Evolutionary conservation across 306 rosid species (phyloP).

Genomic region (Vigna reflexopilosa): DNA sequence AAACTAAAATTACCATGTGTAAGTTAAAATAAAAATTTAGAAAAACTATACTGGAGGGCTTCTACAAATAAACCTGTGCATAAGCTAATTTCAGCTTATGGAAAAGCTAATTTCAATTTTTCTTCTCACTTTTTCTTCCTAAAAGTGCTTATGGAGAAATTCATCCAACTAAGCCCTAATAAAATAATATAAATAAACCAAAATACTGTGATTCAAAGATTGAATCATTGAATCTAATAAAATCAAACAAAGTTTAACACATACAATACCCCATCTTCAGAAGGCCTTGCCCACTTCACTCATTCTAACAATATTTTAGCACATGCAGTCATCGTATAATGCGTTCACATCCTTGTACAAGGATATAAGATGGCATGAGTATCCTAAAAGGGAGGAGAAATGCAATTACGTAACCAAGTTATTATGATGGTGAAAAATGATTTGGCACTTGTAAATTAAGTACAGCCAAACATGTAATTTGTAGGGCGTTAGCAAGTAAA

Average conservation of each 20-base stretch:
- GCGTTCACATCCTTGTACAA: background rate
- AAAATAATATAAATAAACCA: no score
- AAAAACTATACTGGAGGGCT: no score
- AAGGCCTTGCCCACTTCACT: background rate
- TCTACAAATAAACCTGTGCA: no score
- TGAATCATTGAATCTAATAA: constrained; percentile 1
- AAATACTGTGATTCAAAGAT: background rate
- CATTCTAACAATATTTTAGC: background rate
- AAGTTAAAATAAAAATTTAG: no score
- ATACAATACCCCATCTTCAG: background rate
- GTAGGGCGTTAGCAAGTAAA: constrained; percentile 10
- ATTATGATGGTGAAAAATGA: constrained; percentile 21
- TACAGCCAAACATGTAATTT: background rate
- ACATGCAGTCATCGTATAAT: background rate
- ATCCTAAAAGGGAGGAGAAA: constrained; percentile 11
- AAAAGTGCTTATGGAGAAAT: no score
- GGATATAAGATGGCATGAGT: background rate
- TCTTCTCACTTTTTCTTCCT: no score
- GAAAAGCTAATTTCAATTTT: no score
- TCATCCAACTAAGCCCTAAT: no score
- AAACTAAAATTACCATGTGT: no score
- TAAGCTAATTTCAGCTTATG: no score
- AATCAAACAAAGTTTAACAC: background rate
- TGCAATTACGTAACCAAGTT: background rate
- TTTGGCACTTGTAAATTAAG: background rate